Percentiles rank a stretch among this genome's conserved stretches.
phyloP scores from a whole-genome alignment of 2,329 filamentous ascomycete genomes.

The Aspergillus sp. region DNA sequence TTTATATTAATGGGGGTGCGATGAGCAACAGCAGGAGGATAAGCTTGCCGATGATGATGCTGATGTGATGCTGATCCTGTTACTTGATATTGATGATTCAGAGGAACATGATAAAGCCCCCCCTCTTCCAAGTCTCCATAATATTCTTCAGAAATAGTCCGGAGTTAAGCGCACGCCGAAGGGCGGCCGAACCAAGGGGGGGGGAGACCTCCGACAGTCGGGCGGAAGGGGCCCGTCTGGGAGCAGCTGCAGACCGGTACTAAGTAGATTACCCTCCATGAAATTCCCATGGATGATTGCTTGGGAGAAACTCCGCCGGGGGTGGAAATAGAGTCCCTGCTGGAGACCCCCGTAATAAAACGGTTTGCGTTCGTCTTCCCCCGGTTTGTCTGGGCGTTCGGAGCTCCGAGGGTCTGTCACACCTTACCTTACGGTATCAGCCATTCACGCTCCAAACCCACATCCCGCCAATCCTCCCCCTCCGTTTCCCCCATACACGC shows the following conservation, averaged over 20 bases:
- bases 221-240: background rate
- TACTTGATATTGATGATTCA: background rate
- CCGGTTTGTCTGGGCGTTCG: constrained; percentile 4
- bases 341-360: background rate
- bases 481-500: background rate
- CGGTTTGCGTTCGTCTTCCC: background rate
- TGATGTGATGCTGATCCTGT: background rate
- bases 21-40: background rate
- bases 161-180: constrained; percentile 11
- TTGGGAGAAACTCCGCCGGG: background rate
- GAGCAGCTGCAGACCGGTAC: background rate
- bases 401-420: constrained; percentile 3
- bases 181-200: constrained; percentile 3
- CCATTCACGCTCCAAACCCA: background rate
- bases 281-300: background rate
- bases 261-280: background rate
- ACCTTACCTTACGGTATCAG: background rate
- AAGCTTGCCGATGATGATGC: background rate
- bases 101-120: background rate
- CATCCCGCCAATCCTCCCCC: constrained; percentile 2
- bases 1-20: no score
- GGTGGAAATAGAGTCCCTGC: background rate
- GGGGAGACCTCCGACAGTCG: constrained; percentile 1
- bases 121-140: background rate
- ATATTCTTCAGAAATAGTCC: constrained; percentile 10